A percentile compares a stretch with the other conserved stretches of the same genome.
Conservation (phyloP, 2,329 filamentous ascomycete genomes). For the Aureobasidium sp. region DNA sequence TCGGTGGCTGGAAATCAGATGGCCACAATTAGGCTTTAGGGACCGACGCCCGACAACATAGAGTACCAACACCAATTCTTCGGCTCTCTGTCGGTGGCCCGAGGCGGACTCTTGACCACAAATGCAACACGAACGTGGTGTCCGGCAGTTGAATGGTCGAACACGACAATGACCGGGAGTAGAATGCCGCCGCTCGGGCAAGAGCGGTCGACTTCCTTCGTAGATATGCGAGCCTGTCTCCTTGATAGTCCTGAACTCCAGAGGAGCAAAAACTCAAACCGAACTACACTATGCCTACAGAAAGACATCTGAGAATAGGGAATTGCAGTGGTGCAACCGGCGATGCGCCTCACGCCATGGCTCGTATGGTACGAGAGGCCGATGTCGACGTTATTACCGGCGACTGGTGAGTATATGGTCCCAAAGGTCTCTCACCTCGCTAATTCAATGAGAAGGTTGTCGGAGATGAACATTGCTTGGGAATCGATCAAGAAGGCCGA, state of each 20-base stretch:
- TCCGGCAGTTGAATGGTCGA: neutral
- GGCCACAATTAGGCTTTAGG: neutral
- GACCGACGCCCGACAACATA: neutral
- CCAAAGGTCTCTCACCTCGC: neutral
- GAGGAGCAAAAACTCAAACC: neutral
- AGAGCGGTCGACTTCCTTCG: neutral
- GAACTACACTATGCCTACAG: neutral
- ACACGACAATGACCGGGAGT: neutral
- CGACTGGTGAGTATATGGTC: constrained; percentile 44
- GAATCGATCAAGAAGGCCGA: constrained; percentile 9
- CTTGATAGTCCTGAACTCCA: neutral
- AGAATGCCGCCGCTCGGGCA: neutral
- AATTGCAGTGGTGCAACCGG: constrained; percentile 12
- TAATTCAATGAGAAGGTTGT: constrained; percentile 15
- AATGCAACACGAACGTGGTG: neutral
- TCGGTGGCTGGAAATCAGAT: neutral
- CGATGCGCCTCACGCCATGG: constrained; percentile 12
- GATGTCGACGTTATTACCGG: constrained; percentile 47
- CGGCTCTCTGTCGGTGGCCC: neutral
- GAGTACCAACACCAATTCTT: neutral
- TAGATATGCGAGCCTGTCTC: neutral
- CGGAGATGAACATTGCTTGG: constrained; percentile 10
- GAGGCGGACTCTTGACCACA: neutral
- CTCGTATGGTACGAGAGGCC: constrained; percentile 6
- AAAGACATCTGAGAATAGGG: neutral